Evolutionary conservation across 2,329 filamentous ascomycete species (phyloP), one percentile per base, ranked within the genome.

Genomic region (Sporothrix luriei): DNA sequence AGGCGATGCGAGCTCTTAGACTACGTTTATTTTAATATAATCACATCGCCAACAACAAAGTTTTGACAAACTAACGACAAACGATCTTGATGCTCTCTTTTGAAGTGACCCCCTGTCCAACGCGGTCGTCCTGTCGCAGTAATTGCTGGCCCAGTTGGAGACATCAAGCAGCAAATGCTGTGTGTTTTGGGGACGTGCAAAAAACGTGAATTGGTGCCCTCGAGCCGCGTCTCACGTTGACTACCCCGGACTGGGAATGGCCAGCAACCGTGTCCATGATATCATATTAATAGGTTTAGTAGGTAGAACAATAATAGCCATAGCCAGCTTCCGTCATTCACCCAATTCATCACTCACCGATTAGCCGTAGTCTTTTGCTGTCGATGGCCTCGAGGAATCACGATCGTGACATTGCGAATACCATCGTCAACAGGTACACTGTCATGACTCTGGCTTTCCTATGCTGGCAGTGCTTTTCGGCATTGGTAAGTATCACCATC

Each of bases 231-330:
- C 40, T 59, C 29, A 59, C 21, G 55, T 59, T 59, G 55, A 59
- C 55, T 40, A 59, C 29, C 55, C 29, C 21, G 29, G 55, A 40
- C 5, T 59, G 29, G 55, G 55, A 40, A 40, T 13, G 16, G 21
- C 29, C 55, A 40, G 55, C 29, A 38, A 14, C 13, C 16, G 33
- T 19, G 19, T 2, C 54, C 33, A 59, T 59, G 55, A 59, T 59
- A 59, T 59, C 55, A 59, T 59, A 40, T 40, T 40, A 59, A 59
- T 59, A 38, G 40, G 9, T 40, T 40, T 40, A 59, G 40, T 59
- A 38, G 40, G 9, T 40, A 6, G 14, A n/a, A 19, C 33, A 11
- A 11, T n/a, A 14, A 59, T 52, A 26, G 2, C 29, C n/a, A 21
- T 19, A 13, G 55, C 4, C 55, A 10, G 2, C 10, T 59, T 29